These are phyloP conservation scores for Exophiala bonariae DNA, from an alignment of 2,329 filamentous ascomycete species.

Conservation along the genomic window DNA sequence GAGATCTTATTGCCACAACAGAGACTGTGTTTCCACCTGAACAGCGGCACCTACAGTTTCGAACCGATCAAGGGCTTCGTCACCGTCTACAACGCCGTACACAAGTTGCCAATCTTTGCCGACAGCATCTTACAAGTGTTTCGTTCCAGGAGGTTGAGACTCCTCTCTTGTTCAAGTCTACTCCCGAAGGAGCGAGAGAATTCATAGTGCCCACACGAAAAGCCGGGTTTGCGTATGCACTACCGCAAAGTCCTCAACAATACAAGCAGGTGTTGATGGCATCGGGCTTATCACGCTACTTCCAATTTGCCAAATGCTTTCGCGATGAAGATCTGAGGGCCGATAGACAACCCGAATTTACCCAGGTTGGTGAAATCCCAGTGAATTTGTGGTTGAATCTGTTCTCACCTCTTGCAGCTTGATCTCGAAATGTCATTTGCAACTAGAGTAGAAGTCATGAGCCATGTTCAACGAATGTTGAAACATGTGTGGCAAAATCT, in stretches of 20 bases:
- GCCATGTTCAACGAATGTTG: conserved; percentile 41
- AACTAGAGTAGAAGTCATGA: conserved; percentile 69
- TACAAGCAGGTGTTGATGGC: conserved; percentile 99
- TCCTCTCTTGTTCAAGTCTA: conserved; percentile 94
- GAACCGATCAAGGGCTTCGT: conserved; percentile 68
- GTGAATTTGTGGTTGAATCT: background rate
- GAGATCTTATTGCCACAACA: conserved; percentile 72
- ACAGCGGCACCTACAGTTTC: conserved; percentile 79
- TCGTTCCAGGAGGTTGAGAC: conserved; percentile 83
- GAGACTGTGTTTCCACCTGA: conserved; percentile 73
- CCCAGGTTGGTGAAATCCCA: conserved; percentile 61
- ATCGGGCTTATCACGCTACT: conserved; percentile 78
- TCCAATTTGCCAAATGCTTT: conserved; percentile 92
- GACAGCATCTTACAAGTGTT: conserved; percentile 55
- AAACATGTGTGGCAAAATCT: too few species aligned
- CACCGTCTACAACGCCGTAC: conserved; percentile 71
- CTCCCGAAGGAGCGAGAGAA: conserved; percentile 90
- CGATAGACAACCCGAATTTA: conserved; percentile 95
- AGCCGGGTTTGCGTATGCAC: conserved; percentile 76
- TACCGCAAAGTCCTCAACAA: conserved; percentile 95
- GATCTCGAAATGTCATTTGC: conserved; percentile 94
- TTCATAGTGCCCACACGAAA: conserved; percentile 87
- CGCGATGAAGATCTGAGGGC: conserved; percentile 90
- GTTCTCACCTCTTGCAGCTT: conserved; percentile 53
- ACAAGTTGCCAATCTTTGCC: conserved; percentile 55